Percentiles rank a stretch among this genome's conserved stretches.
phyloP scores from a whole-genome alignment of 495 filamentous ascomycete genomes.

The Hypoxylon trugodes region DNA sequence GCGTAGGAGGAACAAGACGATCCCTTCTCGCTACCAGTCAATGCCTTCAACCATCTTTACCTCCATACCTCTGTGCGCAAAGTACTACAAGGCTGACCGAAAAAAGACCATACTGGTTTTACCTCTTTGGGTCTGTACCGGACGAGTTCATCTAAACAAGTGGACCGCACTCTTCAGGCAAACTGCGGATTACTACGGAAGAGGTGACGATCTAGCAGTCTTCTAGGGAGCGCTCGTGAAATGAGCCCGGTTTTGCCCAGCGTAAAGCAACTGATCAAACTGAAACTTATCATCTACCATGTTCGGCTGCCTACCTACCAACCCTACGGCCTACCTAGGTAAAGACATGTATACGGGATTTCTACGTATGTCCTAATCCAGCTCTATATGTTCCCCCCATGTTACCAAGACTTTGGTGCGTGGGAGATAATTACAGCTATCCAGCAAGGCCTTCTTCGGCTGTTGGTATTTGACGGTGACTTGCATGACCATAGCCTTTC shows the following conservation, averaged over 20 bases:
- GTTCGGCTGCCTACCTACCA: not conserved
- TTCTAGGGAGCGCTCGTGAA: conserved; percentile 32
- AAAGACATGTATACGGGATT: too few species aligned
- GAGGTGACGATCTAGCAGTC: conserved; percentile 32
- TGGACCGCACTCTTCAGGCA: conserved; percentile 37
- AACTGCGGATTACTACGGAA: conserved; percentile 36
- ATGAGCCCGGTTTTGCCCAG: conserved; percentile 26
- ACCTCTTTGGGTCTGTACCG: conserved; percentile 29
- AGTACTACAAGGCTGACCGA: conserved; percentile 35
- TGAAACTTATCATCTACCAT: conserved; percentile 23
- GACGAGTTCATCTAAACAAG: conserved; percentile 37
- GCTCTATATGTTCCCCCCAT: conserved; percentile 12
- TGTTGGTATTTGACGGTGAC: conserved; percentile 28
- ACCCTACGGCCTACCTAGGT: not conserved
- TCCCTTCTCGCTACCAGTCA: conserved; percentile 37
- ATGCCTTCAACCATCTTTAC: too few species aligned
- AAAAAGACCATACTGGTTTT: conserved; percentile 29
- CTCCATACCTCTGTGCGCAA: not conserved
- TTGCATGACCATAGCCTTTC: conserved; percentile 31
- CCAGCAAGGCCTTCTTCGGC: conserved; percentile 24
- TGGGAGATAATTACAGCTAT: conserved; percentile 25
- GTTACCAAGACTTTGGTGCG: conserved; percentile 24
- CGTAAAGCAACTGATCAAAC: conserved; percentile 25
- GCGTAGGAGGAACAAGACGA: conserved; percentile 33
- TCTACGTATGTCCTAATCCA: too few species aligned